Evolutionary conservation across 2,329 filamentous ascomycete species (phyloP).

Genomic region (Didymella sp.): DNA sequence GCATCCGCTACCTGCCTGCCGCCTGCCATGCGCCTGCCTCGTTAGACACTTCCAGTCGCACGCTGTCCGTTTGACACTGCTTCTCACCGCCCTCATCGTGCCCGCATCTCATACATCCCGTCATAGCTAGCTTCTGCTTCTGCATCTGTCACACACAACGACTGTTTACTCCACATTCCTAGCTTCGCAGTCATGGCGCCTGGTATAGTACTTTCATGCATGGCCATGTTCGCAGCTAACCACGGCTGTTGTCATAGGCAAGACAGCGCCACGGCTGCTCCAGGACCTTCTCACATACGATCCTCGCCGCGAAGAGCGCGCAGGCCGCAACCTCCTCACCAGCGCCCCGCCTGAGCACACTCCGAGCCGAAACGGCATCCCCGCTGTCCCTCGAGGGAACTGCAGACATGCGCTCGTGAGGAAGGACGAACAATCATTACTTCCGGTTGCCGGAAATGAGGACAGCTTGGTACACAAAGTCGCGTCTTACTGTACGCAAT

Average conservation of each 20-base stretch:
- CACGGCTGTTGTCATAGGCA: conserved; percentile 50
- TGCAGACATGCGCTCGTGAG: conserved; percentile 67
- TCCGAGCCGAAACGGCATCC: conserved; percentile 41
- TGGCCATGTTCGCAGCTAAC: conserved; percentile 20
- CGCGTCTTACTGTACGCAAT: conserved; percentile 67
- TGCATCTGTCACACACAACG: neutral
- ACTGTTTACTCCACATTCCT: conserved; percentile 2
- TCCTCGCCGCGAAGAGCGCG: conserved; percentile 54
- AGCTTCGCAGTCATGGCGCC: conserved; percentile 31
- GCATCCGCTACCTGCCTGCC: conserved; percentile 22
- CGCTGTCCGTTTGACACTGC: conserved; percentile 17
- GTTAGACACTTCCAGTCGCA: conserved; percentile 24
- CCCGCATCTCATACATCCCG: conserved; percentile 9
- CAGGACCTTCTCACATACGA: conserved; percentile 62
- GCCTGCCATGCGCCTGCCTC: conserved; percentile 24
- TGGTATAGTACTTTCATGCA: conserved; percentile 24
- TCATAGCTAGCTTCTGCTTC: neutral
- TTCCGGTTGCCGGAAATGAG: conserved; percentile 54
- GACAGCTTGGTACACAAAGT: conserved; percentile 59
- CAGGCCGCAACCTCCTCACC: conserved; percentile 63
- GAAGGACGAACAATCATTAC: conserved; percentile 63
- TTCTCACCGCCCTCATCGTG: conserved; percentile 10
- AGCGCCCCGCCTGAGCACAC: conserved; percentile 63
- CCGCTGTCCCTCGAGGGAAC: conserved; percentile 50
- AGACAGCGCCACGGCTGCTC: conserved; percentile 59